Evolutionary conservation across 2,329 filamentous ascomycete species (phyloP).

Genomic region (Mariannaea sp.): DNA sequence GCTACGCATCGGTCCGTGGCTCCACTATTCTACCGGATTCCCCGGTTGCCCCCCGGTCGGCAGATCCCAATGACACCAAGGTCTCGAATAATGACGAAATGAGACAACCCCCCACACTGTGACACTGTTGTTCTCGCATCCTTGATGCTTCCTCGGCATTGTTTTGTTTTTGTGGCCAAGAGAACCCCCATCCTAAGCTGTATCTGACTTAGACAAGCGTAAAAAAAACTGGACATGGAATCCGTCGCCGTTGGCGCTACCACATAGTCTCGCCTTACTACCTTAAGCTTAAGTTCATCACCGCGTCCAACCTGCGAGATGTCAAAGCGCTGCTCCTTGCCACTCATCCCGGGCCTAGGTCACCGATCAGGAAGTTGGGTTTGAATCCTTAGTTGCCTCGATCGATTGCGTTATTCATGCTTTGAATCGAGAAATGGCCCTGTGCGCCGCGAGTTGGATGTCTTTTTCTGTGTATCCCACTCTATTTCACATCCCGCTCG

Average conservation of each 20-base stretch:
- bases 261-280: too few relatives aligned
- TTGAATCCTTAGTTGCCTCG: neutral
- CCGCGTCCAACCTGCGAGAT: too few relatives aligned
- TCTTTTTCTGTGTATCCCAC: conserved; percentile 3
- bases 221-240: too few relatives aligned
- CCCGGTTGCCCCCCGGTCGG: conserved; percentile 9
- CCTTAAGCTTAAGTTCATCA: too few relatives aligned
- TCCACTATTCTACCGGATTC: too few relatives aligned
- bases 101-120: neutral
- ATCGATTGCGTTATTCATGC: conserved; percentile 19
- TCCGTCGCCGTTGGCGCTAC: too few relatives aligned
- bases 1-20: too few relatives aligned
- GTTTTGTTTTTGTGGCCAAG: too few relatives aligned
- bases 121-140: too few relatives aligned
- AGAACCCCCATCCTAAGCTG: too few relatives aligned
- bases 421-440: conserved; percentile 10
- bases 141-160: too few relatives aligned
- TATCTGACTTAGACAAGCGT: too few relatives aligned
- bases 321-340: neutral
- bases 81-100: conserved; percentile 17
- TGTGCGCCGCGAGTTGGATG: neutral
- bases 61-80: conserved; percentile 15
- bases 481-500: conserved; percentile 7
- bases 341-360: neutral
- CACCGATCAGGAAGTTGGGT: conserved; percentile 7